phyloP scores from a whole-genome alignment of 1,284 basidiomycete species.

The Sparassis latifolia region DNA sequence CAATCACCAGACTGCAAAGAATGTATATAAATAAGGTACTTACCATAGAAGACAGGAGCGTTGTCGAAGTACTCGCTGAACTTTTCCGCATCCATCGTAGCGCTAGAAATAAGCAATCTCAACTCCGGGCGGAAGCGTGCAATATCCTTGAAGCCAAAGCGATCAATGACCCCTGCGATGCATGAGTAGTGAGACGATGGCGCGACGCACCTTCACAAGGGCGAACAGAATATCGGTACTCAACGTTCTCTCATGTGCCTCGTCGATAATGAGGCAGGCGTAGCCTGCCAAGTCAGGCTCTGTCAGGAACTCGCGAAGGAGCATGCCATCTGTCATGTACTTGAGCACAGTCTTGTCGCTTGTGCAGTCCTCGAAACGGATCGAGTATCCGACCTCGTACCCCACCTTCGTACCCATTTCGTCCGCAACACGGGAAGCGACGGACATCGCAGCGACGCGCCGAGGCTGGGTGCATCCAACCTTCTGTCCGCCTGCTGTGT shows the following conservation, averaged over 20 bases:
- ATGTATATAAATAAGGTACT: conserved; percentile 17
- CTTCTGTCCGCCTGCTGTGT: conserved; percentile 82
- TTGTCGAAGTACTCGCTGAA: conserved; percentile 95
- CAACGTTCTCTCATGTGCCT: conserved; percentile 93
- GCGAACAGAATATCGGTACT: conserved; percentile 97
- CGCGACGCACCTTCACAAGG: conserved; percentile 81
- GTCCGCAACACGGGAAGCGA: conserved; percentile 97
- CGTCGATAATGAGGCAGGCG: conserved; percentile 91
- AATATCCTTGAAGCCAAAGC: conserved; percentile 64
- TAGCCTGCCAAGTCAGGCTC: conserved; percentile 93
- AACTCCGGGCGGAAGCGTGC: conserved; percentile 94
- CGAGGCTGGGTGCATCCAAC: conserved; percentile 98
- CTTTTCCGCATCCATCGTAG: conserved; percentile 95
- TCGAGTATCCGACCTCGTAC: conserved; percentile 97
- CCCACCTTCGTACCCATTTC: conserved; percentile 97
- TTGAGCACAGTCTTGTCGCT: conserved; percentile 97
- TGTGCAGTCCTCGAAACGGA: conserved; percentile 98
- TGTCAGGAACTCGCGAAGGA: conserved; percentile 92
- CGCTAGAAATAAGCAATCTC: conserved; percentile 86
- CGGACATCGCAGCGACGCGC: conserved; percentile 98
- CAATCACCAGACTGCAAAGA: conserved; percentile 1
- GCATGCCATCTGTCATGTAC: conserved; percentile 99
- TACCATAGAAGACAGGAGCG: conserved; percentile 90
- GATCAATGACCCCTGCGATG: conserved; percentile 17
- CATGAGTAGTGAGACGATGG: conserved; percentile 13